These are phyloP conservation scores for Fusarium hainanense DNA, from an alignment of 2,329 filamentous ascomycete species.

Conservation along the genomic window DNA sequence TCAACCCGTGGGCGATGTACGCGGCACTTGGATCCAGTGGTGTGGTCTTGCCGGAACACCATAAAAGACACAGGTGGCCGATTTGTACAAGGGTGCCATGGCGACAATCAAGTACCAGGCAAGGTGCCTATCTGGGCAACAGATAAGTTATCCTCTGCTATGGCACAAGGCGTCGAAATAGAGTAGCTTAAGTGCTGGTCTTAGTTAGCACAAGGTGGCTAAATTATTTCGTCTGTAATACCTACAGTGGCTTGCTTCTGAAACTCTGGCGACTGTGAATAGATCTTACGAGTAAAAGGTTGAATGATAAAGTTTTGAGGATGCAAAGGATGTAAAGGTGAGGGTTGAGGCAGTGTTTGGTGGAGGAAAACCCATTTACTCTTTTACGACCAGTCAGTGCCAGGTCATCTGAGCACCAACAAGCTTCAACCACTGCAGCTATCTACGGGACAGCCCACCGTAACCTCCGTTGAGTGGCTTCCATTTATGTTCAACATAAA, in stretches of 20 bases:
- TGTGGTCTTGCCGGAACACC: neutral
- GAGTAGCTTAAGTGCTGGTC: neutral
- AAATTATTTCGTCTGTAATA: neutral
- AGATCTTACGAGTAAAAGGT: neutral
- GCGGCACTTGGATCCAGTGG: neutral
- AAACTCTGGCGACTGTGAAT: neutral
- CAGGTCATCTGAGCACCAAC: neutral
- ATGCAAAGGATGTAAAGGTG: neutral
- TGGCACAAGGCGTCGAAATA: fast-evolving
- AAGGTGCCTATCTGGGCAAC: no score
- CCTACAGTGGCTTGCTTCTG: neutral
- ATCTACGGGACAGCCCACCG: no score
- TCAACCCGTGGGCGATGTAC: neutral
- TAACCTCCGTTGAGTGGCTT: no score
- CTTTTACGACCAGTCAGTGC: neutral
- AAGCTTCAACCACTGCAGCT: neutral
- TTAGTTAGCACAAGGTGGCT: neutral
- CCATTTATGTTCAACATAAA: neutral
- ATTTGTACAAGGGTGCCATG: neutral
- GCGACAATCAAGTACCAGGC: neutral
- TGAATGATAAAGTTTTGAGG: neutral
- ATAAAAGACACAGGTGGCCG: neutral
- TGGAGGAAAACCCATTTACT: neutral
- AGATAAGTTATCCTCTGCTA: neutral
- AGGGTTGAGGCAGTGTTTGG: neutral